A percentile compares a stretch with the other conserved stretches of the same genome.
These are phyloP conservation scores for Ulvella scutata DNA, from an alignment of 139 green algal species.

Conservation along the genomic window DNA sequence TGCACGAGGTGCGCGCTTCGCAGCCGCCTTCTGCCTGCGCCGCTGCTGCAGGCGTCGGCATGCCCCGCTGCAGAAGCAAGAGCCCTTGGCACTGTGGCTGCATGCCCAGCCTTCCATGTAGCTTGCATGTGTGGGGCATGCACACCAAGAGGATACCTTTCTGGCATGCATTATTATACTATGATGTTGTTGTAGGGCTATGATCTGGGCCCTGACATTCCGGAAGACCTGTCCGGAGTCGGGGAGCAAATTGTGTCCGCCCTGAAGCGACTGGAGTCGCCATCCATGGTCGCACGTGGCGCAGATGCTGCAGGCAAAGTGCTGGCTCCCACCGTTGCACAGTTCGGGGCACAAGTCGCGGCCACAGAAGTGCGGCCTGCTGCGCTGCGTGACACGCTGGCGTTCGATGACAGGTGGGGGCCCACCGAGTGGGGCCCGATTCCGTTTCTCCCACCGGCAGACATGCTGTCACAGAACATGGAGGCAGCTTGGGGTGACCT, in stretches of 20 bases:
- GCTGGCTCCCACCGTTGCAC: conserved; percentile 5
- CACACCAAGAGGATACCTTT: neutral
- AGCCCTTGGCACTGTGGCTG: no score
- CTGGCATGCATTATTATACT: neutral
- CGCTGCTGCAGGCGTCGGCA: neutral
- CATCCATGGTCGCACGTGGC: conserved; percentile 37
- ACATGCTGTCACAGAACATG: conserved; percentile 66
- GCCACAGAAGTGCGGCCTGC: conserved; percentile 35
- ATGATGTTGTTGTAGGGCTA: conserved; percentile 47
- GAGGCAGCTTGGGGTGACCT: conserved; percentile 84
- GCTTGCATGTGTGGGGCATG: neutral
- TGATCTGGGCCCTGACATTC: conserved; percentile 43
- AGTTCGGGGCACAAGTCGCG: conserved; percentile 10
- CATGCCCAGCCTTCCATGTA: no score
- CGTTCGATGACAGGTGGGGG: conserved; percentile 55
- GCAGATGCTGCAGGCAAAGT: conserved; percentile 7
- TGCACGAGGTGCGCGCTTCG: neutral
- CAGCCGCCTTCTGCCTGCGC: neutral
- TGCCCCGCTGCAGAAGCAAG: no score
- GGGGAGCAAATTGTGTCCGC: conserved; percentile 52
- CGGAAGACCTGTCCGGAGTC: conserved; percentile 22
- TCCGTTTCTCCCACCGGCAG: conserved; percentile 61
- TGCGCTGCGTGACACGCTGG: conserved; percentile 52
- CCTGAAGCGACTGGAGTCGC: conserved; percentile 47
- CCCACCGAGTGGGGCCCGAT: conserved; percentile 86